These are phyloP conservation scores for Aspergillus tanneri DNA, from an alignment of 2,329 filamentous ascomycete species.

Conservation along the genomic window DNA sequence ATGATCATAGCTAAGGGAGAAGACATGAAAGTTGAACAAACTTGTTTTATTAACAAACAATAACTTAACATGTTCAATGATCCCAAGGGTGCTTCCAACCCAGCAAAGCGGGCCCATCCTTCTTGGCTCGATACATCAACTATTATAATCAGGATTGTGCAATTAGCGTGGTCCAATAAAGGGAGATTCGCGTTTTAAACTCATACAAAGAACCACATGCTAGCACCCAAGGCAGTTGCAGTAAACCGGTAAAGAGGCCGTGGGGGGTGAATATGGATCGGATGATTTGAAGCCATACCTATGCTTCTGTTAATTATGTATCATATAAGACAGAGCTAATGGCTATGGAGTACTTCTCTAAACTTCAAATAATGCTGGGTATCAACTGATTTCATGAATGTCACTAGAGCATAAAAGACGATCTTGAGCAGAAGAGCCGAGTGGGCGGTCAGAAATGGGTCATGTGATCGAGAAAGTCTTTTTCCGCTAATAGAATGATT, in stretches of 20 bases:
- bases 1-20: too few relatives aligned
- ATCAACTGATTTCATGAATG: too few relatives aligned
- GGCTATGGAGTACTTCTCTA: not conserved
- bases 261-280: conserved; percentile 56
- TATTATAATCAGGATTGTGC: conserved; percentile 38
- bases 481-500: too few relatives aligned
- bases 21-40: not conserved
- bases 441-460: too few relatives aligned
- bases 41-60: not conserved
- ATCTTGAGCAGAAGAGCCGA: too few relatives aligned
- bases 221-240: conserved; percentile 83
- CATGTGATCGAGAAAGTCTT: too few relatives aligned
- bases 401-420: too few relatives aligned
- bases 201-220: conserved; percentile 98
- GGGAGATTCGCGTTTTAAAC: not conserved
- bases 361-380: not conserved
- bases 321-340: not conserved
- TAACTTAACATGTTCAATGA: conserved; percentile 58
- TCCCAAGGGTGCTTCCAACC: conserved; percentile 98
- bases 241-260: conserved; percentile 77
- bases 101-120: conserved; percentile 86
- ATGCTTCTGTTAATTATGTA: too few relatives aligned
- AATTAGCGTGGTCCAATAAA: conserved; percentile 18
- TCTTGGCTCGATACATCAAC: conserved; percentile 95
- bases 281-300: conserved; percentile 46